A percentile compares a stretch with the other conserved stretches of the same genome.
These are phyloP conservation scores for Backusella tarrabulga DNA, from an alignment of 192 early-diverging fungal genomes.

Conservation along the genomic window DNA sequence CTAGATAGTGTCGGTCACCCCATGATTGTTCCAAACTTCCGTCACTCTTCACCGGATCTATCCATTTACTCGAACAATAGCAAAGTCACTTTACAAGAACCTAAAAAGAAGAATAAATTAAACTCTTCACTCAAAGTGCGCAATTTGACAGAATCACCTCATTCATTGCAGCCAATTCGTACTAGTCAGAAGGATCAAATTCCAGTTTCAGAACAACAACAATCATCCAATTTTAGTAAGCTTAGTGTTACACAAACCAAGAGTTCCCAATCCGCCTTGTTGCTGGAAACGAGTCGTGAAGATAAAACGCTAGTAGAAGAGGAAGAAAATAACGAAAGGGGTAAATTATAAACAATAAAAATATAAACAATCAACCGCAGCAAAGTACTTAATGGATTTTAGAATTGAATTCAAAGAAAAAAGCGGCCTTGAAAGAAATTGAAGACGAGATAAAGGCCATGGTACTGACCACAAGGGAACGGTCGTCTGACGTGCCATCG, in stretches of 20 bases:
- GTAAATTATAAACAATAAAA: not conserved
- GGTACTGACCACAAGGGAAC: not conserved
- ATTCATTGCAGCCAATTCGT: not conserved
- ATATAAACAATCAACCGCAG: not conserved
- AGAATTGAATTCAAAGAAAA: not conserved
- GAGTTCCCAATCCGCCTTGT: not conserved
- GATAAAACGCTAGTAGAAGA: conserved; percentile 17
- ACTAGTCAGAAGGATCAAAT: not conserved
- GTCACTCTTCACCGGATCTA: not conserved
- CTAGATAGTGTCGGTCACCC: conserved; percentile 33
- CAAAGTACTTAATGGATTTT: not conserved
- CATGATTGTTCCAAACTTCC: not conserved
- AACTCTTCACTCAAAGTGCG: not conserved
- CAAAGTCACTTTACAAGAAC: not conserved
- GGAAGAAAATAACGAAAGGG: not conserved
- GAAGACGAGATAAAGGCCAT: not conserved
- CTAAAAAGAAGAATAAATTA: not conserved
- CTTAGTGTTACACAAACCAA: not conserved
- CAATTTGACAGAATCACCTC: not conserved
- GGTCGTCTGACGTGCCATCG: not conserved
- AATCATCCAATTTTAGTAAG: not conserved
- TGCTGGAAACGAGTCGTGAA: conserved; percentile 12
- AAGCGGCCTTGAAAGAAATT: not conserved
- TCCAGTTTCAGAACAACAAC: conserved; percentile 8
- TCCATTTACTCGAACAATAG: not conserved